phyloP scores from a whole-genome alignment of 2,329 filamentous ascomycete species.

The Neonectria faginata region DNA sequence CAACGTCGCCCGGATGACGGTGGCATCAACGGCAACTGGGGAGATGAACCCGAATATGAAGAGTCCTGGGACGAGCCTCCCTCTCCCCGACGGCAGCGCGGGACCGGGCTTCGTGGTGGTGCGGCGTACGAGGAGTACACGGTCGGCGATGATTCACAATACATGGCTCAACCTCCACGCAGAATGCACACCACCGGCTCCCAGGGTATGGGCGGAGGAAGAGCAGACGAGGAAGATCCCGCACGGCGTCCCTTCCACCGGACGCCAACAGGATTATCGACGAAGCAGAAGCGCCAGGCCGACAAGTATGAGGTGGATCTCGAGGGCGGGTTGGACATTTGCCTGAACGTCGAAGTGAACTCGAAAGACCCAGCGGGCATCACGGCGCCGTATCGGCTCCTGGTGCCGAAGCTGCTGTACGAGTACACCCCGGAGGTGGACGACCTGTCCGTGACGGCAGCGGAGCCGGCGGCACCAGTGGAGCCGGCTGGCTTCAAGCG shows the following conservation, averaged over 20 bases:
- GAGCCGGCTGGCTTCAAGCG: constrained; percentile 57
- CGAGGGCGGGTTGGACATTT: constrained; percentile 86
- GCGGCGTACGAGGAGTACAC: constrained; percentile 62
- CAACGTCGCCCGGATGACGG: constrained; percentile 59
- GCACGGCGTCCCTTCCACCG: constrained; percentile 67
- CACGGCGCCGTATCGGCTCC: constrained; percentile 86
- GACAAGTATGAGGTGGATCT: constrained; percentile 75
- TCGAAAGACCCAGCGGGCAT: constrained; percentile 87
- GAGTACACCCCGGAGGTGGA: constrained; percentile 60
- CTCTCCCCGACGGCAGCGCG: constrained; percentile 35
- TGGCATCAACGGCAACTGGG: constrained; percentile 68
- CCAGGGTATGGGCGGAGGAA: constrained; percentile 43
- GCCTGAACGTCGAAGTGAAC: constrained; percentile 89
- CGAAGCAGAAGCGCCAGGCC: constrained; percentile 68
- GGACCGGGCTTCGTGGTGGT: constrained; percentile 55
- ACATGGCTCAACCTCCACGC: constrained; percentile 57
- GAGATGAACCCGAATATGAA: constrained; percentile 56
- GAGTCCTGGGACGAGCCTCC: constrained; percentile 41
- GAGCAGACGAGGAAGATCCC: constrained; percentile 36
- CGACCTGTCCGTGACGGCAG: constrained; percentile 33
- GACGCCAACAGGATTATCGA: constrained; percentile 75
- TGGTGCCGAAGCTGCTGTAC: constrained; percentile 82
- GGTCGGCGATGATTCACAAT: constrained; percentile 68
- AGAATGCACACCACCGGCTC: constrained; percentile 48
- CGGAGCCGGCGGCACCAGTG: constrained; percentile 34